phyloP scores from a whole-genome alignment of 169 alveolate species.

The Plasmodium cynomolgi region DNA sequence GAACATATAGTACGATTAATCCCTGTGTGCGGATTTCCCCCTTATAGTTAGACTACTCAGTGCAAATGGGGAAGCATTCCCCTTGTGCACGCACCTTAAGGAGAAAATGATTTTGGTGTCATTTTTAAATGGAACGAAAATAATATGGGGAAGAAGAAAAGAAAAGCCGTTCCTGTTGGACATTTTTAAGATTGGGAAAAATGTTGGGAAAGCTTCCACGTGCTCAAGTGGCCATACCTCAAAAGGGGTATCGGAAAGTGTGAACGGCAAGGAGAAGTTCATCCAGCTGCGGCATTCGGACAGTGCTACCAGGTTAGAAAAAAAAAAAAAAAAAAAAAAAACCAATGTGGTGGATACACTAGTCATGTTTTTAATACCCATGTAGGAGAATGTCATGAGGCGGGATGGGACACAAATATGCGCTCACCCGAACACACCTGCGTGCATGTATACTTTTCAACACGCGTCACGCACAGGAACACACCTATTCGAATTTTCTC shows the following conservation, averaged over 20 bases:
- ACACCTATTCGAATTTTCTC: background rate
- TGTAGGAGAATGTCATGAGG: background rate
- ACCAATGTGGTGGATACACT: background rate
- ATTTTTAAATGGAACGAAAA: conserved; percentile 22
- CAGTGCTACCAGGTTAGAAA: conserved; percentile 39
- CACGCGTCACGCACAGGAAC: background rate
- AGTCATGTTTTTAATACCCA: background rate
- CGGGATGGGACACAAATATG: background rate
- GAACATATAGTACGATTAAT: background rate
- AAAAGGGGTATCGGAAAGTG: background rate
- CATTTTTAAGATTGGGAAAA: background rate
- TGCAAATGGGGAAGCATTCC: background rate
- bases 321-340: background rate
- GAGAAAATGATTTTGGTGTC: conserved; percentile 36
- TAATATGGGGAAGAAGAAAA: conserved; percentile 15
- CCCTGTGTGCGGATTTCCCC: background rate
- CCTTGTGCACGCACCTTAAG: background rate
- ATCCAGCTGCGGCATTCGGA: conserved; percentile 66
- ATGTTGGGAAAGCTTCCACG: conserved; percentile 11
- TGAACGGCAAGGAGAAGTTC: background rate
- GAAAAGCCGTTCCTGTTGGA: background rate
- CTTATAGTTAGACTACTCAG: background rate
- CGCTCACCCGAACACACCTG: background rate
- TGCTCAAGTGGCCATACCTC: background rate
- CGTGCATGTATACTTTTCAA: background rate